Evolutionary conservation across 805 yeast species (phyloP), one percentile per base, ranked within the genome.

Genomic region (Candida maltosa): DNA sequence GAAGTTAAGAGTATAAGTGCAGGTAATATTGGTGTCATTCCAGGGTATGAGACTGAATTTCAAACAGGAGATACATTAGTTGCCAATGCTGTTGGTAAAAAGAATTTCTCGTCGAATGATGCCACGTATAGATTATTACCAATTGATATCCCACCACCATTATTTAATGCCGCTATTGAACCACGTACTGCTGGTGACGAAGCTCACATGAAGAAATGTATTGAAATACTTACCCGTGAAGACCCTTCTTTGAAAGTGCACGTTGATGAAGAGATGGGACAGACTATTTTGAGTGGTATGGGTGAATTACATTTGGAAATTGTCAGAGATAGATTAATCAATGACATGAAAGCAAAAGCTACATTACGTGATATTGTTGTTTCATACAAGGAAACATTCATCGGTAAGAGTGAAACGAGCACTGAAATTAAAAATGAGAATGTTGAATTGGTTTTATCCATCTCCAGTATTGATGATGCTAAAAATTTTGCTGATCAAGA

Each of bases 271-370:
- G 97, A 91, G 47, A 69, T 87, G 37, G 95, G 93, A 5, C 97
- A 93, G 61, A 80, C 89, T 2, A 74, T 89, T 18, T 60, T 93
- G 20, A 80, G 95, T 14, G 98, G 98, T 21, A 91, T 91, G 97
- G 98, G 98, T 26, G 97, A 93, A 52, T 69, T 93, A 31, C 98
- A 93, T 61, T 69, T 93, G 32, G 97, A 93, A 47, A 88, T 93
- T 45, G 84, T 93, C 2, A 72, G 70, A 31, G 93, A 87, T 48
- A 69, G 97, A 37, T 69, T 88, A 27, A 61, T 86, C n/a, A 75
- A 75, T 28, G 95, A 87, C 39, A 70, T 88, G 72, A 82, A 83
- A 54, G 96, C 95, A 3, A 78, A 81, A 37, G 83, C 86, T 1
- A 80, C 80, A 21, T 70, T 87, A 26, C 88, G 96, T 30, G 80